A percentile compares a stretch with the other conserved stretches of the same genome.
These are phyloP conservation scores for Colletotrichum ledebouriae DNA, from an alignment of 2,329 filamentous ascomycete species.

Conservation along the genomic window DNA sequence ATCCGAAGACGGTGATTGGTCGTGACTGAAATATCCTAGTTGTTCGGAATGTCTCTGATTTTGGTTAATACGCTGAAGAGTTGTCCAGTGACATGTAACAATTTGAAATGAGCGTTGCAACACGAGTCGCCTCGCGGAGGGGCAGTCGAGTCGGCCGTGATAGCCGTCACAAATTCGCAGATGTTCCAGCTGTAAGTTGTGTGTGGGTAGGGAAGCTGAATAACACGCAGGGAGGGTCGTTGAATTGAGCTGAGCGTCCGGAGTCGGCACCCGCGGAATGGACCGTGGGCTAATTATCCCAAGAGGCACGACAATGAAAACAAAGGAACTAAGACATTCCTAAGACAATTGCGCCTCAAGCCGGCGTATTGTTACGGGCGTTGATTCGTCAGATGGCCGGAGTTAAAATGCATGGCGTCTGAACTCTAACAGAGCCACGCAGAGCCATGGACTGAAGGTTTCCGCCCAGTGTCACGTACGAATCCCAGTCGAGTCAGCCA, in stretches of 20 bases:
- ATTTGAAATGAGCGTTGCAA: background rate
- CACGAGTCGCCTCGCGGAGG: background rate
- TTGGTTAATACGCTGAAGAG: background rate
- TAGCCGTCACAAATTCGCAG: background rate
- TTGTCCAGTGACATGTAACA: background rate
- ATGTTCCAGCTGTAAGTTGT: background rate
- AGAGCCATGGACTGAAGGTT: constrained; percentile 8
- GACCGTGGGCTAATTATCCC: constrained; percentile 18
- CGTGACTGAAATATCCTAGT: background rate
- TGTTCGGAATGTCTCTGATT: constrained; percentile 9
- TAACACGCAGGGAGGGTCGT: constrained; percentile 6
- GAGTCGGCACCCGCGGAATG: constrained; percentile 12
- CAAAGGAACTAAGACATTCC: constrained; percentile 22
- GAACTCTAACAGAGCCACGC: constrained; percentile 25
- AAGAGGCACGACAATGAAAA: constrained; percentile 1
- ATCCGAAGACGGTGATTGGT: background rate
- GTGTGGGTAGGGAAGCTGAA: constrained; percentile 9
- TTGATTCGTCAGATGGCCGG: background rate
- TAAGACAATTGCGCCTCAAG: background rate
- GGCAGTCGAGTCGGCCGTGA: background rate
- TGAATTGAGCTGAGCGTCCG: background rate
- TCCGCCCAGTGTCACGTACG: constrained; percentile 10
- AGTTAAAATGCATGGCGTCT: constrained; percentile 5
- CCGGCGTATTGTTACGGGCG: no score
- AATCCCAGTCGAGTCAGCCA: constrained; percentile 10